Conservation (phyloP, 164 flowering plant species). For the Pachysandra terminalis region DNA sequence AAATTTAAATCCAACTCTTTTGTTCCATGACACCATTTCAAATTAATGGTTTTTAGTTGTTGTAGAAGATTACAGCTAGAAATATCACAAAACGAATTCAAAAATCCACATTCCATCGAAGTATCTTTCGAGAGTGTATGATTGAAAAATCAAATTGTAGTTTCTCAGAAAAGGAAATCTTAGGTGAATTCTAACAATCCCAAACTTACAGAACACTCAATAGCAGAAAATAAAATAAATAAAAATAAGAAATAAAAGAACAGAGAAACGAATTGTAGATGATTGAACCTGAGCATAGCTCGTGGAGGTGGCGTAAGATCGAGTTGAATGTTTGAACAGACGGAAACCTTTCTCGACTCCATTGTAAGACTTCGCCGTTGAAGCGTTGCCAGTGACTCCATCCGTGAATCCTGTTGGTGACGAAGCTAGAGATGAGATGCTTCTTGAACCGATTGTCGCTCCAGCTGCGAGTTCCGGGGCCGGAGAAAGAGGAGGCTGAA, state of each 20-base stretch:
- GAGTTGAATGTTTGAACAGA: slow-evolving; percentile 28
- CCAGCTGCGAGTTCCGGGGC: neutral
- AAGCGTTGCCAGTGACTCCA: neutral
- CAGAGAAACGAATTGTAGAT: neutral
- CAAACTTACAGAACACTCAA: neutral
- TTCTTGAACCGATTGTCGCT: neutral
- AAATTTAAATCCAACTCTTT: neutral
- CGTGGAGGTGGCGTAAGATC: slow-evolving; percentile 16
- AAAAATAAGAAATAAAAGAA: neutral
- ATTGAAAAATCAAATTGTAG: no score
- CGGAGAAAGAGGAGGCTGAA: neutral
- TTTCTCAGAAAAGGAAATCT: neutral
- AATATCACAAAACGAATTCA: neutral
- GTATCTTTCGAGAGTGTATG: neutral
- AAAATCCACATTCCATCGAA: no score
- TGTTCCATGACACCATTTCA: neutral
- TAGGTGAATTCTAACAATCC: neutral
- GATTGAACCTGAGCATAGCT: slow-evolving; percentile 30
- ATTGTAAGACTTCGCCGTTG: slow-evolving; percentile 1
- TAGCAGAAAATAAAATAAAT: neutral
- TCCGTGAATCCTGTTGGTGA: neutral
- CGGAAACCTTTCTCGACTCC: slow-evolving; percentile 10
- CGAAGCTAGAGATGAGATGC: neutral
- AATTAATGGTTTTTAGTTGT: neutral
- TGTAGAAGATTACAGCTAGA: neutral